phyloP scores from a whole-genome alignment of 2,329 filamentous ascomycete genomes.

The Xylariaceae sp. region DNA sequence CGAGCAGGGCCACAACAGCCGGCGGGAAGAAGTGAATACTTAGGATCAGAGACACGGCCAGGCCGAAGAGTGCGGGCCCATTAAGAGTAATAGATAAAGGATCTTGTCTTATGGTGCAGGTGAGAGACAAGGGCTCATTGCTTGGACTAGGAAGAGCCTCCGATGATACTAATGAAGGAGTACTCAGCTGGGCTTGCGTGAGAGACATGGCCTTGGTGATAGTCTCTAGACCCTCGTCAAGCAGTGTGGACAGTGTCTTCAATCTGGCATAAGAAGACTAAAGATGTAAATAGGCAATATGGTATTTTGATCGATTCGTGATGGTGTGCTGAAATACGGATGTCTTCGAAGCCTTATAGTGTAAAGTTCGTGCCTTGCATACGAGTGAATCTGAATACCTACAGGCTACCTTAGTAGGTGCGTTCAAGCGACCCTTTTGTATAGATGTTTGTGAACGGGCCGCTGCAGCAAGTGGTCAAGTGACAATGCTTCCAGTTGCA shows the following conservation, averaged over 20 bases:
- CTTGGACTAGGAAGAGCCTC: slow-evolving; percentile 13
- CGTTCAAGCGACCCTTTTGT: too few relatives aligned
- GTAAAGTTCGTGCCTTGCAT: too few relatives aligned
- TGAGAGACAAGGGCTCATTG: slow-evolving; percentile 30
- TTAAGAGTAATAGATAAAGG: slow-evolving; percentile 52
- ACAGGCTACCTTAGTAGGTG: too few relatives aligned
- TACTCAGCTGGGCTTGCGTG: slow-evolving; percentile 22
- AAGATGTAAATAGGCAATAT: too few relatives aligned
- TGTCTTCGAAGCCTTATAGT: too few relatives aligned
- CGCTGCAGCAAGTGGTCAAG: slow-evolving; percentile 11
- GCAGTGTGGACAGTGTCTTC: too few relatives aligned
- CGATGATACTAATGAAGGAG: slow-evolving; percentile 16
- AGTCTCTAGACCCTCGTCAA: neutral
- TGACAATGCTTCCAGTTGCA: slow-evolving; percentile 16
- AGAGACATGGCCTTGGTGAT: slow-evolving; percentile 26
- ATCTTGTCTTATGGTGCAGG: slow-evolving; percentile 45
- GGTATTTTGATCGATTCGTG: too few relatives aligned
- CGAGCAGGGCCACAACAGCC: slow-evolving; percentile 44
- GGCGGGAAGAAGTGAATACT: slow-evolving; percentile 50
- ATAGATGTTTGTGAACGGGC: neutral
- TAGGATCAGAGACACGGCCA: slow-evolving; percentile 44
- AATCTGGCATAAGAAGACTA: too few relatives aligned
- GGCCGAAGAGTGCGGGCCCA: slow-evolving; percentile 43
- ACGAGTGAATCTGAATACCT: too few relatives aligned
- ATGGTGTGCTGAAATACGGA: too few relatives aligned